Evolutionary conservation across 805 yeast species (phyloP).

Genomic region (Schwanniomyces polymorphus): DNA sequence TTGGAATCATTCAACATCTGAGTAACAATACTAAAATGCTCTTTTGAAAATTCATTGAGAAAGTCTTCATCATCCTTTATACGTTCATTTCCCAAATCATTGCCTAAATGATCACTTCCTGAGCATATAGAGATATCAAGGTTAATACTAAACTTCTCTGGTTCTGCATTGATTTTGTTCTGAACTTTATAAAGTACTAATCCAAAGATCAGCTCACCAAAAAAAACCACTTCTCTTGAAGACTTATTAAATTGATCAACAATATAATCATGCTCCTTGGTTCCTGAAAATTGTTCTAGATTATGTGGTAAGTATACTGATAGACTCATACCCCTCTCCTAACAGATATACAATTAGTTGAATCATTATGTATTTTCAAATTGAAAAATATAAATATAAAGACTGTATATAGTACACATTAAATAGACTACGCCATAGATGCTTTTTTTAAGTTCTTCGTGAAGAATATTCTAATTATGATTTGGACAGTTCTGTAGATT

Average conservation of each 20-base stretch:
- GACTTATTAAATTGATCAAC: not conserved
- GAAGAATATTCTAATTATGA: not conserved
- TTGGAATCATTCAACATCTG: constrained; percentile 5
- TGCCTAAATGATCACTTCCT: constrained; percentile 12
- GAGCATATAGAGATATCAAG: constrained; percentile 21
- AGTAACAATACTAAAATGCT: constrained; percentile 5
- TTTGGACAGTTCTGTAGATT: constrained; percentile 9
- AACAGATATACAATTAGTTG: not conserved
- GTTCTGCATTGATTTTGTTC: not conserved
- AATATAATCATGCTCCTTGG: not conserved
- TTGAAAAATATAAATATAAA: not conserved
- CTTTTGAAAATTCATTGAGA: not conserved
- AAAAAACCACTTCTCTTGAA: constrained; percentile 22
- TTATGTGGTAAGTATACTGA: constrained; percentile 7
- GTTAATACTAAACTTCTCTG: constrained; percentile 4
- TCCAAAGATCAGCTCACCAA: constrained; percentile 30
- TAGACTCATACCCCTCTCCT: constrained; percentile 3
- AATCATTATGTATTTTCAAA: not conserved
- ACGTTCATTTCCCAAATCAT: constrained; percentile 8
- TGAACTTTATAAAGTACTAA: constrained; percentile 19
- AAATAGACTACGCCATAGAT: not conserved
- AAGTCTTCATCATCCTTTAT: not conserved
- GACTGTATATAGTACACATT: not conserved
- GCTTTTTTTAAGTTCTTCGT: not conserved
- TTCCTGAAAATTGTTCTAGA: not conserved